Evolutionary conservation across 768 basidiomycete genomes (phyloP).

Genomic region (Kondoa malvinella): DNA sequence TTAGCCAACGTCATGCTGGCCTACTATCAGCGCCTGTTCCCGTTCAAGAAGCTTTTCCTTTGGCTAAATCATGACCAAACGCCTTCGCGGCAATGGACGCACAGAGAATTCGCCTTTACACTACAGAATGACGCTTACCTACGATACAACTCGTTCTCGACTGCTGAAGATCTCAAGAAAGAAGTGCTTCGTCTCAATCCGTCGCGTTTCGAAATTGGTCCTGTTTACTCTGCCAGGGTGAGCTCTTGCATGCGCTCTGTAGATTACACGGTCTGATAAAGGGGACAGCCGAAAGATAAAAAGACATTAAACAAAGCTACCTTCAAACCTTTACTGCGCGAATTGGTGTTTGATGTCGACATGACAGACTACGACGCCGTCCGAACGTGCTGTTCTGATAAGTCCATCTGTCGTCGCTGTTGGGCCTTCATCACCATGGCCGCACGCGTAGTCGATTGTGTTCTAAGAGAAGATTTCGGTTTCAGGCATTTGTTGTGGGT

Average conservation of each 20-base stretch:
- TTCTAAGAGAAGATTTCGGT: constrained; percentile 73
- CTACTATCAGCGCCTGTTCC: constrained; percentile 82
- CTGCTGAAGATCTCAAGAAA: constrained; percentile 75
- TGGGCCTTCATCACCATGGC: constrained; percentile 91
- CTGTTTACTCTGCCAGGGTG: constrained; percentile 72
- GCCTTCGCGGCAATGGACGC: constrained; percentile 62
- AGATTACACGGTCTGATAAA: neutral
- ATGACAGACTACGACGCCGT: constrained; percentile 98
- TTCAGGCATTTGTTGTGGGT: constrained; percentile 87
- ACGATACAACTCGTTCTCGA: constrained; percentile 80
- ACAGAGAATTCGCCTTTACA: constrained; percentile 92
- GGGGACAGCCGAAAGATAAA: constrained; percentile 61
- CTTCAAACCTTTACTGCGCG: constrained; percentile 60
- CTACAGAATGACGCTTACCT: constrained; percentile 78
- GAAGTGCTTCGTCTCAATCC: constrained; percentile 71
- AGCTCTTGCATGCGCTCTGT: constrained; percentile 32
- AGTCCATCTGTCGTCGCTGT: constrained; percentile 76
- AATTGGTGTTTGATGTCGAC: constrained; percentile 98
- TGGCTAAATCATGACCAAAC: constrained; percentile 88
- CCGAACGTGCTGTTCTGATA: constrained; percentile 82
- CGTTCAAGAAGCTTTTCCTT: constrained; percentile 77
- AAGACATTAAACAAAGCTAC: constrained; percentile 56
- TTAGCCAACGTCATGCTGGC: constrained; percentile 43
- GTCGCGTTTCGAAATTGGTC: constrained; percentile 89
- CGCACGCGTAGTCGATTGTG: constrained; percentile 63